A percentile compares a stretch with the other conserved stretches of the same genome.
Conservation (phyloP, 2,329 filamentous ascomycete species). For the Talaromyces sp. region DNA sequence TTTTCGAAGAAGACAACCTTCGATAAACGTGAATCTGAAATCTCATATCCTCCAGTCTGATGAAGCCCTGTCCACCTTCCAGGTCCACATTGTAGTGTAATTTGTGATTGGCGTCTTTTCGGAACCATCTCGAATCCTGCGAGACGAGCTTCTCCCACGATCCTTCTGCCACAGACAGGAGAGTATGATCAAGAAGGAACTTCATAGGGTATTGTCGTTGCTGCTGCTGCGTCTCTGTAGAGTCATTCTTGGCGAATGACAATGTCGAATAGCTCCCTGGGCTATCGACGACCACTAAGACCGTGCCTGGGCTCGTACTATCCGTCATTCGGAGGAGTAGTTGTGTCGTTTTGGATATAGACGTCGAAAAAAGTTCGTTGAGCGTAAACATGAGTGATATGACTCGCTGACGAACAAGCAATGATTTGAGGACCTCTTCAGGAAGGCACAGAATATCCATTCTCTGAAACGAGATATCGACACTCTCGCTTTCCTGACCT, state of each 20-base stretch:
- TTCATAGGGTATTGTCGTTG: conserved; percentile 80
- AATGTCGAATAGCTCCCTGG: conserved; percentile 90
- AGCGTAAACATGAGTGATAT: conserved; percentile 89
- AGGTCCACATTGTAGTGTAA: conserved; percentile 69
- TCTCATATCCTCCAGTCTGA: conserved; percentile 87
- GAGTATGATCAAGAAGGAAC: conserved; percentile 80
- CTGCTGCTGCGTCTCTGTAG: conserved; percentile 18
- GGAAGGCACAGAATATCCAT: conserved; percentile 49
- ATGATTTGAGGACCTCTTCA: conserved; percentile 36
- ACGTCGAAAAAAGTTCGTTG: conserved; percentile 86
- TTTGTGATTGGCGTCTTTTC: conserved; percentile 54
- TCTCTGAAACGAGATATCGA: conserved; percentile 45
- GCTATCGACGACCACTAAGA: conserved; percentile 85
- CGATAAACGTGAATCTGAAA: conserved; percentile 86
- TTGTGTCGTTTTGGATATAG: conserved; percentile 68
- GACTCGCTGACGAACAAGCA: conserved; percentile 43
- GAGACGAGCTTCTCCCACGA: conserved; percentile 72
- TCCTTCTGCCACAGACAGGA: conserved; percentile 52
- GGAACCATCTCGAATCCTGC: conserved; percentile 81
- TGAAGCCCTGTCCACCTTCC: conserved; percentile 61
- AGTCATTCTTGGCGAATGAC: conserved; percentile 56
- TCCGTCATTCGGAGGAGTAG: conserved; percentile 69
- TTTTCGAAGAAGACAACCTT: conserved; percentile 26
- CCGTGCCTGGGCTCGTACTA: conserved; percentile 53
- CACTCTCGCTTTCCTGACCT: conserved; percentile 10